Evolutionary conservation across 2,329 filamentous ascomycete species (phyloP), one percentile per base, ranked within the genome.

Genomic region (Exutisphaerella laricina): DNA sequence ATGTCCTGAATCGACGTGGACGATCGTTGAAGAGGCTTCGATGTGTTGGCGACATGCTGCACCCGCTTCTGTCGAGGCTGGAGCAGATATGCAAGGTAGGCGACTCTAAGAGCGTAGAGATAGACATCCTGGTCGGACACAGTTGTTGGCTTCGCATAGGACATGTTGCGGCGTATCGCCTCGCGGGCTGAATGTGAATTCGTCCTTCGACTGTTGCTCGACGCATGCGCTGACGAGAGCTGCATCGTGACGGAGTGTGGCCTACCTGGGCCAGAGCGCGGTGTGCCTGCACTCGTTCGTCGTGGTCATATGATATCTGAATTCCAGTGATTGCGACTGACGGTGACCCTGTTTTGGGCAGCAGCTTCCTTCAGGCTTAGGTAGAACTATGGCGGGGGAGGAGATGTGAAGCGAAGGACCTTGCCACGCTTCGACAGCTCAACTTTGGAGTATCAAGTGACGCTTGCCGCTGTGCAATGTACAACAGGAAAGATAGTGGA

Each of bases 71-170:
- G 78, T 60, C 88, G 85, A 50, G 92, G 90, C 64, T 95, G 88
- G 39, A 98, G 77, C 32, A 97, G 81, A 66, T 98, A 94, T 66
- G 90, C 78, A 45, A 98, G 84, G 67, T 88, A 96, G 55, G 90
- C 90, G 55, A 86, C 82, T 50, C 92, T 85, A 41, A 98, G 79
- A 57, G 89, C 88, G 68, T 88, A 95, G 51, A 82, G 85, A 69
- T 94, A 95, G 61, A 88, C 89, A 67, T 96, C 88, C 57, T 94
- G 85, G 63, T 73, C 61, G 49, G 62, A 59, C 43, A 72, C 62
- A 43, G 59, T 59, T 29, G 35, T 35, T 30, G 47, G 49, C 34
- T 51, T 55, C 45, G 63, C 60, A 39, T 62, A 62, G 34, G 63
- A 66, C 43, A 59, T 55, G 32, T 67, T 67, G 53, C 66, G 62